Conservation (phyloP, 139 green algal species). For the Tetraselmis striata region DNA sequence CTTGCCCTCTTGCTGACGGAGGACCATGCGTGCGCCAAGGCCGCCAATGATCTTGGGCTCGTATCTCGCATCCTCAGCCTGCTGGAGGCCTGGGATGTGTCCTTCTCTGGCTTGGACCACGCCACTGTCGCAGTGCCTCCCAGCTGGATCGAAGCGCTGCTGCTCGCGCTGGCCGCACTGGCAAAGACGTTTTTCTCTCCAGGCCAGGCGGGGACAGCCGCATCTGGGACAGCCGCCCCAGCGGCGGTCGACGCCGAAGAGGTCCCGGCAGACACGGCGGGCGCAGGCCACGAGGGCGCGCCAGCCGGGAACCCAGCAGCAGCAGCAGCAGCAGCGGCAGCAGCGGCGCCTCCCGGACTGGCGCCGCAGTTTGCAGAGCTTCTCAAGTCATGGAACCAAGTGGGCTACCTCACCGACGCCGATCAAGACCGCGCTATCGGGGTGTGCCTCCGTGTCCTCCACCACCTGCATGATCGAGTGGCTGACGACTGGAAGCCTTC, state of each 20-base stretch:
- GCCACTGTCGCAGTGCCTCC: conserved; percentile 37
- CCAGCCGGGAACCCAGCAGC: neutral
- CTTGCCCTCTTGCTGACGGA: conserved; percentile 67
- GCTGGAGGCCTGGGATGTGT: conserved; percentile 54
- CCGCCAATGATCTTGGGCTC: conserved; percentile 33
- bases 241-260: conserved; percentile 6
- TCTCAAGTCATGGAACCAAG: neutral
- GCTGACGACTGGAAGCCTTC: conserved; percentile 33
- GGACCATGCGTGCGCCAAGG: conserved; percentile 31
- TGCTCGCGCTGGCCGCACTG: conserved; percentile 71
- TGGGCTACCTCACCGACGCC: neutral
- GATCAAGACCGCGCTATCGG: conserved; percentile 2
- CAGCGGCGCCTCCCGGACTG: neutral
- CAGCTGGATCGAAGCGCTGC: conserved; percentile 68
- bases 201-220: conserved; percentile 1
- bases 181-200: conserved; percentile 17
- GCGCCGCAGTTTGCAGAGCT: neutral
- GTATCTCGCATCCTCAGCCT: conserved; percentile 34
- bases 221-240: conserved; percentile 11
- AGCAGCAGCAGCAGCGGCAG: neutral
- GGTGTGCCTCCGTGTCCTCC: conserved; percentile 51
- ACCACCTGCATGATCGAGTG: conserved; percentile 46
- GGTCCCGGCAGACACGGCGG: no score
- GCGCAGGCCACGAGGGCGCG: neutral
- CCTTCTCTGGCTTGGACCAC: conserved; percentile 18